Conservation (phyloP, 1,139 yeast species). For the Fermentozyma sake region DNA sequence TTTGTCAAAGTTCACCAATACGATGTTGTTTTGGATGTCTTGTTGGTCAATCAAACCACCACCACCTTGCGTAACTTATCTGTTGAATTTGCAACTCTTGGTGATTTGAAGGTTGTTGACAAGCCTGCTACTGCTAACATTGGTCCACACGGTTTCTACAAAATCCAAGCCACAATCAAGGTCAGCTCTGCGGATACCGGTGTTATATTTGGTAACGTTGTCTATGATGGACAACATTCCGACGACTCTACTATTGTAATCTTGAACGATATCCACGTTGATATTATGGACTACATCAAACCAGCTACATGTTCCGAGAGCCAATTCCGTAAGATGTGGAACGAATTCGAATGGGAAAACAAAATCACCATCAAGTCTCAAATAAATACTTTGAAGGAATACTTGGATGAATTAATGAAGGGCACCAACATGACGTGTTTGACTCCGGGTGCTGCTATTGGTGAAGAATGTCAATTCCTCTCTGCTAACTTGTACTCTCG, state of each 20-base stretch:
- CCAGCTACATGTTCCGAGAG: conserved; percentile 89
- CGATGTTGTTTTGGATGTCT: conserved; percentile 90
- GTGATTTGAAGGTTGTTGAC: conserved; percentile 92
- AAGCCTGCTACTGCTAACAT: conserved; percentile 89
- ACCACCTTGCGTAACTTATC: conserved; percentile 86
- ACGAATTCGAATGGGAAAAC: conserved; percentile 99
- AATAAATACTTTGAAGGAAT: conserved; percentile 66
- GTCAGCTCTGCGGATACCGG: conserved; percentile 93
- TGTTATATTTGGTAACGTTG: conserved; percentile 90
- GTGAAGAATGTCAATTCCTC: conserved; percentile 86
- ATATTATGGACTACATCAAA: conserved; percentile 94
- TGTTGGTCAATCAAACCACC: conserved; percentile 91
- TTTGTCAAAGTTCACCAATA: conserved; percentile 92
- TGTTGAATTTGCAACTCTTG: conserved; percentile 94
- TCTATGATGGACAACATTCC: conserved; percentile 94
- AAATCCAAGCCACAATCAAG: conserved; percentile 81
- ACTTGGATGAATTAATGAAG: conserved; percentile 69
- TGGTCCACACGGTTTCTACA: conserved; percentile 95
- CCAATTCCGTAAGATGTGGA: conserved; percentile 97
- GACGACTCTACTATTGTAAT: conserved; percentile 88
- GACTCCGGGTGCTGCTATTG: conserved; percentile 84
- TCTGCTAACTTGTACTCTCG: conserved; percentile 93
- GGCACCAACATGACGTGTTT: conserved; percentile 94
- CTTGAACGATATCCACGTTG: conserved; percentile 91
- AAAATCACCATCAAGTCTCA: conserved; percentile 85